Base-by-base conservation (phyloP, 2,329 filamentous ascomycete genomes). In the Neurospora crassa region DNA sequence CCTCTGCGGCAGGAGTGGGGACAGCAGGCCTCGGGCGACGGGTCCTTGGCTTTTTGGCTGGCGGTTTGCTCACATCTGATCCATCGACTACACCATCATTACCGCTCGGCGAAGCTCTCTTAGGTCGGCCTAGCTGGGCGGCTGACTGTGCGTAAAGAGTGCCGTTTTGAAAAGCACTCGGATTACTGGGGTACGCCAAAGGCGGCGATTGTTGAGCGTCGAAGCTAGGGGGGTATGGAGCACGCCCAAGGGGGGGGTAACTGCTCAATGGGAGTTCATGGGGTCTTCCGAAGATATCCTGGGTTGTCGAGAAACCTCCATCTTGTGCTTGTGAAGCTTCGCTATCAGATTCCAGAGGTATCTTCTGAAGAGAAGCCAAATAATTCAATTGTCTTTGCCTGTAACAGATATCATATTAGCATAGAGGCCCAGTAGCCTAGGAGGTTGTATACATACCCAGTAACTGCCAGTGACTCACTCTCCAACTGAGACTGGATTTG, bases 401-500 rank as follows among this genome's bases (percentile, higher is more conserved):
- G 29, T 16, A 34, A 37, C 29, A 37, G 24, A 63, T 37, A 63
- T 63, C 53, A 63, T 63, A 63, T 63, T 37, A 63, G 53, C 29
- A 34, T 63, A 63, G 10, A 37, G 53, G 37, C 29, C 53, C 34
- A 8, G 14, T 63, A 40, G 43, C 20, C n/a, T n/a, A 34, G 43
- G 53, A 40, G 45, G 43, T 53, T 41, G 2, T 40, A 24, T 14
- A n/a, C 43, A 29, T 69, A 59, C 42, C n/a, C n/a, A 37, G 41
- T n/a, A 18, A 73, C 72, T 34, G 68, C 68, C 63, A 72, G 47
- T 6, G 74, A 47, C 7, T 77, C 74, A 3, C 70, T 42, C 68
- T 75, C 75, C 2, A 77, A 71, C 70, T 77, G 76, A 29, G 71
- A 74, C 40, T 72, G 73, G 6, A 76, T 74, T 63, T 76, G 75